A percentile compares a stretch with the other conserved stretches of the same genome.
These are phyloP conservation scores for Microstroma glucosiphilum DNA, from an alignment of 1,284 basidiomycete species.

Conservation along the genomic window DNA sequence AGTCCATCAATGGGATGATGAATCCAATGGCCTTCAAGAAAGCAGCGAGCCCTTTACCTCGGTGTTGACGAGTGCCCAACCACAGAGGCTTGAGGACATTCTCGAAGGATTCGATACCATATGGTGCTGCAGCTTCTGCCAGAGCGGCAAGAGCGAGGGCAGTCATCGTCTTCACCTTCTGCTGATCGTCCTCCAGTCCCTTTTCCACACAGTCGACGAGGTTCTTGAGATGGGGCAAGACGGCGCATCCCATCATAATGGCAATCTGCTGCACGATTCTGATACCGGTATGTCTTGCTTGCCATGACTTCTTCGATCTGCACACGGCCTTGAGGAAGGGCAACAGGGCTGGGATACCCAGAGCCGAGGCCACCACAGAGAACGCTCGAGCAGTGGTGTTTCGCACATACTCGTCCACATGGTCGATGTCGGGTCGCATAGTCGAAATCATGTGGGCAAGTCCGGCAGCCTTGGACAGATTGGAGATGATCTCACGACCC, in stretches of 20 bases:
- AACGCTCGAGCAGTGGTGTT: constrained; percentile 99
- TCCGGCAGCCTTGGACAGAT: constrained; percentile 95
- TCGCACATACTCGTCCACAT: constrained; percentile 97
- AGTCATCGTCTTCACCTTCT: constrained; percentile 98
- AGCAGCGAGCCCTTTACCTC: constrained; percentile 93
- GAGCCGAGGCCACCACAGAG: constrained; percentile 95
- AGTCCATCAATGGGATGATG: constrained; percentile 99
- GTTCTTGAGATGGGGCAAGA: constrained; percentile 91
- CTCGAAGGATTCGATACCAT: constrained; percentile 99
- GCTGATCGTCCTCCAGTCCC: constrained; percentile 93
- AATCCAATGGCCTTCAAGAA: constrained; percentile 99
- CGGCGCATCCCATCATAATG: constrained; percentile 99
- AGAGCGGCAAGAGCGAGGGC: constrained; percentile 91
- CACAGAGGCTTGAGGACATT: constrained; percentile 95
- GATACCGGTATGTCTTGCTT: constrained; percentile 97
- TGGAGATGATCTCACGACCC: constrained; percentile 98
- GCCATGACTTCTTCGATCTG: constrained; percentile 98
- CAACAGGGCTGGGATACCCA: constrained; percentile 92
- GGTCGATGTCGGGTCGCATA: constrained; percentile 99
- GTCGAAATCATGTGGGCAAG: constrained; percentile 99
- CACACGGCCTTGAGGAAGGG: constrained; percentile 98
- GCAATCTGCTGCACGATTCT: constrained; percentile 99
- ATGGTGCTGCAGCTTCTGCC: constrained; percentile 93
- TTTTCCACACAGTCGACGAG: constrained; percentile 94
- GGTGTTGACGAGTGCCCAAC: constrained; percentile 94